phyloP scores from a whole-genome alignment of 2,329 filamentous ascomycete species.

The Xylariaceae sp. region DNA sequence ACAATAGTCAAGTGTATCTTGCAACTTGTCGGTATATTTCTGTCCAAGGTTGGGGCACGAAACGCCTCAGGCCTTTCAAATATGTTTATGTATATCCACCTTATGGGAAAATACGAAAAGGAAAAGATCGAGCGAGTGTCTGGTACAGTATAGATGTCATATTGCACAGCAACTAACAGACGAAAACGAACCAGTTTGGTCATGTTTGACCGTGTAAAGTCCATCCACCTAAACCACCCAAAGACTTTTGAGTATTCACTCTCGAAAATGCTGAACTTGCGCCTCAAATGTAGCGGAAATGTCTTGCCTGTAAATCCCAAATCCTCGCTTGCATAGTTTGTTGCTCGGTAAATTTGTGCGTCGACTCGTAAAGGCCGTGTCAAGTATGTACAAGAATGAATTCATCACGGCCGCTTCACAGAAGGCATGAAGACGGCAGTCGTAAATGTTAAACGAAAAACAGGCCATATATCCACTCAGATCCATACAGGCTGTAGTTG shows the following conservation, averaged over 20 bases:
- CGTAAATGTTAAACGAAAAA: background rate
- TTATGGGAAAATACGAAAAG: too few relatives aligned
- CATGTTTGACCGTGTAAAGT: too few relatives aligned
- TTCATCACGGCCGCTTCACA: conserved; percentile 17
- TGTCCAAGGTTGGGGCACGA: too few relatives aligned
- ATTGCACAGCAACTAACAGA: too few relatives aligned
- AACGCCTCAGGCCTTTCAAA: too few relatives aligned
- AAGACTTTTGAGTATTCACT: background rate
- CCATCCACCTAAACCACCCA: too few relatives aligned
- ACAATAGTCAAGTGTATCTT: too few relatives aligned
- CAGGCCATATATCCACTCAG: conserved; percentile 22
- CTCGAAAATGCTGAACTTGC: conserved; percentile 2
- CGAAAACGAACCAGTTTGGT: too few relatives aligned
- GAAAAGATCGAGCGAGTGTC: too few relatives aligned
- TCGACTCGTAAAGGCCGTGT: conserved; percentile 18
- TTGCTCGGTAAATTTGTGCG: conserved; percentile 12
- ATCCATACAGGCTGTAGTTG: conserved; percentile 45
- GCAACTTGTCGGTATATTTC: too few relatives aligned
- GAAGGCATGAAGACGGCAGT: conserved; percentile 4
- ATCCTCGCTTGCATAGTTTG: conserved; percentile 7
- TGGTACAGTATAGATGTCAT: too few relatives aligned
- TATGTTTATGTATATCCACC: too few relatives aligned
- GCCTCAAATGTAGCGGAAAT: conserved; percentile 1
- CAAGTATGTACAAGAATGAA: conserved; percentile 33
- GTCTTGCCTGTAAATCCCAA: conserved; percentile 10